These are phyloP conservation scores for Trametes sp. DNA, from an alignment of 1,284 basidiomycete genomes.

Conservation along the genomic window DNA sequence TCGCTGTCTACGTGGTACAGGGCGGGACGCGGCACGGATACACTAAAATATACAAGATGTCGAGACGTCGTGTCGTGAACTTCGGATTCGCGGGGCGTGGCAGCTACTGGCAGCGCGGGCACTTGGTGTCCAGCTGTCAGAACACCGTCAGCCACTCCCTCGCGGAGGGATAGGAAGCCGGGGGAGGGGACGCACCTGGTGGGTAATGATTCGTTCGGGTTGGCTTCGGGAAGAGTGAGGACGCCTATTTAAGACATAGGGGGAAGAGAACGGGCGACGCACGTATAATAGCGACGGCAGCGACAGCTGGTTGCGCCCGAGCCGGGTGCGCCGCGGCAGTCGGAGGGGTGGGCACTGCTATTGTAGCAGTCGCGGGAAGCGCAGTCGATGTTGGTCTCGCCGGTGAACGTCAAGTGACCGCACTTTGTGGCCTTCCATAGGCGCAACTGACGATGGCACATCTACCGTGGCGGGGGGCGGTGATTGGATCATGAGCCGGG, in stretches of 20 bases:
- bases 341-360: conserved; percentile 57
- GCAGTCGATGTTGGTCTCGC: conserved; percentile 65
- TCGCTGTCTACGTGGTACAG: conserved; percentile 23
- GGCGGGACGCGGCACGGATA: conserved; percentile 16
- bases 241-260: background rate
- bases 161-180: background rate
- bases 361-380: conserved; percentile 49
- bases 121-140: conserved; percentile 22
- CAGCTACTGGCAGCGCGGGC: conserved; percentile 26
- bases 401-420: conserved; percentile 61
- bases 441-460: conserved; percentile 71
- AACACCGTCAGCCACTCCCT: background rate
- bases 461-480: conserved; percentile 42
- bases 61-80: background rate
- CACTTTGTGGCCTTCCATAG: conserved; percentile 60
- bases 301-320: conserved; percentile 43
- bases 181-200: conserved; percentile 35
- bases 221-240: conserved; percentile 34
- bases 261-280: conserved; percentile 32
- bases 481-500: conserved; percentile 24
- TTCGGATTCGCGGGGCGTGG: background rate
- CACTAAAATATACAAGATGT: conserved; percentile 19
- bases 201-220: conserved; percentile 41
- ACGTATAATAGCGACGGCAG: conserved; percentile 69
- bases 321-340: conserved; percentile 47